A percentile compares a stretch with the other conserved stretches of the same genome.
Conservation (phyloP, 2,329 filamentous ascomycete species). For the Truncatella angustata region DNA sequence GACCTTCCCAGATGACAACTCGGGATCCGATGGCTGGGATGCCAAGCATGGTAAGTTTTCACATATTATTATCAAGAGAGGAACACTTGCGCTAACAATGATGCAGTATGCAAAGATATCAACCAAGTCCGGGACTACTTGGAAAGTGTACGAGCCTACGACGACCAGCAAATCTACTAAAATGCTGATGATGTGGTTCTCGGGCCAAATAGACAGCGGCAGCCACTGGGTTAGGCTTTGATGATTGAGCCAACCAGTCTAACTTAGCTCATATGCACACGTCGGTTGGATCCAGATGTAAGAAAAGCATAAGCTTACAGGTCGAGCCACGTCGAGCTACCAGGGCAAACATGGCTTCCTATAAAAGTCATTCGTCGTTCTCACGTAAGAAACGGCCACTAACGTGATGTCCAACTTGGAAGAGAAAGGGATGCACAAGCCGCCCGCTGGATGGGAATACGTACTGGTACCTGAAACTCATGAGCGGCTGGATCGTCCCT, state of each 20-base stretch:
- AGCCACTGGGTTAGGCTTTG: not conserved
- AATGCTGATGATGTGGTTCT: not conserved
- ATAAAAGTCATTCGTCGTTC: too few species aligned
- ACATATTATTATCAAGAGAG: not conserved
- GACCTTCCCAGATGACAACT: constrained; percentile 45
- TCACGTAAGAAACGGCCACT: too few species aligned
- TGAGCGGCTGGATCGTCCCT: too few species aligned
- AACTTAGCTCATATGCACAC: too few species aligned
- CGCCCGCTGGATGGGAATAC: too few species aligned
- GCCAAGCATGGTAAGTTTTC: constrained; percentile 39
- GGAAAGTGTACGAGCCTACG: constrained; percentile 42
- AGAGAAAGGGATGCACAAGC: too few species aligned
- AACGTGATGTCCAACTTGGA: too few species aligned
- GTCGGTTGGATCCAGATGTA: too few species aligned
- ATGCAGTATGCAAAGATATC: constrained; percentile 41
- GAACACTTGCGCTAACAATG: not conserved
- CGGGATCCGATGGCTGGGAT: constrained; percentile 45
- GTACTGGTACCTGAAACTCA: too few species aligned
- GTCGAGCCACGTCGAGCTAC: too few species aligned
- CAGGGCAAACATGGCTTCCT: too few species aligned
- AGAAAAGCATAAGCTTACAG: too few species aligned
- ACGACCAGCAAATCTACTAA: constrained; percentile 40
- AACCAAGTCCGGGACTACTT: constrained; percentile 39
- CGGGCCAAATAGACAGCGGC: not conserved
- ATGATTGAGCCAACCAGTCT: not conserved